These are phyloP conservation scores for Arthrobotrys entomopaga DNA, from an alignment of 2,329 filamentous ascomycete genomes.

Conservation along the genomic window DNA sequence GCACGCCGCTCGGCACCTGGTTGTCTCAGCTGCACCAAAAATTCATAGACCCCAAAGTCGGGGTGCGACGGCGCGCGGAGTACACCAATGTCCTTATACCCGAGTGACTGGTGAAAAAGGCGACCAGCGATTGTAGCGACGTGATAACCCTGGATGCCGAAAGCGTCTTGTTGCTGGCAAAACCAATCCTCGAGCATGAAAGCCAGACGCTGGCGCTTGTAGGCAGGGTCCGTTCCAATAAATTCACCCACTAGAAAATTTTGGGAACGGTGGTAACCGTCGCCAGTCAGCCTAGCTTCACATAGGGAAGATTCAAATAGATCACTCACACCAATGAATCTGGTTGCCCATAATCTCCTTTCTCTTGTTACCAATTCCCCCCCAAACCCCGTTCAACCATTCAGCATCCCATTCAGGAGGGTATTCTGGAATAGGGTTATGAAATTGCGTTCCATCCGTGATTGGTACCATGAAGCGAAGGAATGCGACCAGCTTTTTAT, in stretches of 20 bases:
- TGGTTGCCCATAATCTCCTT: conserved; percentile 8
- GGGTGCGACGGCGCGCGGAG: too few relatives aligned
- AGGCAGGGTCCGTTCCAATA: conserved; percentile 7
- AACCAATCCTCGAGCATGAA: conserved; percentile 25
- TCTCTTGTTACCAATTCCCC: neutral
- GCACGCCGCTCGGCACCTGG: too few relatives aligned
- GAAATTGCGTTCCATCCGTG: neutral
- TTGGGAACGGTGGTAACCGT: too few relatives aligned
- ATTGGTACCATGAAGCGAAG: neutral
- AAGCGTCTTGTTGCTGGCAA: conserved; percentile 20
- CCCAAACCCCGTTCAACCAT: conserved; percentile 10
- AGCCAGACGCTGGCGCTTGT: conserved; percentile 10
- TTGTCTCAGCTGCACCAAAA: too few relatives aligned
- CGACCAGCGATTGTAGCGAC: too few relatives aligned
- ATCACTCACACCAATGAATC: conserved; percentile 23
- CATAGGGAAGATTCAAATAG: neutral
- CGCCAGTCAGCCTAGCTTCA: too few relatives aligned
- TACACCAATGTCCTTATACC: too few relatives aligned
- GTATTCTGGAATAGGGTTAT: conserved; percentile 13
- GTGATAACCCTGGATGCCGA: neutral
- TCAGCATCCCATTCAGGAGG: conserved; percentile 19
- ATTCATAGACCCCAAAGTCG: too few relatives aligned
- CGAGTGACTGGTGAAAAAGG: too few relatives aligned
- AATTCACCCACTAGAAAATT: neutral
- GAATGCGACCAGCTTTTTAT: neutral